Percentiles rank a stretch among this genome's conserved stretches.
Conservation (phyloP, 2,329 filamentous ascomycete species). For the Fusarium bactridioides region DNA sequence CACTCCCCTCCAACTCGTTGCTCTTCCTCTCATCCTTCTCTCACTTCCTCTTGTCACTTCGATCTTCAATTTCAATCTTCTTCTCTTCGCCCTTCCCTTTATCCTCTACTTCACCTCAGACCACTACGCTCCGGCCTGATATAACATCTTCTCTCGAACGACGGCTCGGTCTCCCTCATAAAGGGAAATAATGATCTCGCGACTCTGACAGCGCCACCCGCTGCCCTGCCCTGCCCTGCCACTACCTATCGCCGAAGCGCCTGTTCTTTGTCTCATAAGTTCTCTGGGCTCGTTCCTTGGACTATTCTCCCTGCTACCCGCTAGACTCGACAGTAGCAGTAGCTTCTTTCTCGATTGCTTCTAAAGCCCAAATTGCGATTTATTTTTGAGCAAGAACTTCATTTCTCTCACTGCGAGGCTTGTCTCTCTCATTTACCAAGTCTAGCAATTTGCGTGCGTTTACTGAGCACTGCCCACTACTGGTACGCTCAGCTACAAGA, state of each 20-base stretch:
- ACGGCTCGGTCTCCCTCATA: conserved; percentile 27
- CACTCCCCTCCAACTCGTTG: conserved; percentile 30
- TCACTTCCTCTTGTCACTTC: conserved; percentile 35
- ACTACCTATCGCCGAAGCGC: conserved; percentile 41
- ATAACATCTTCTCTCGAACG: conserved; percentile 34
- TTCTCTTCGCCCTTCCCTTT: conserved; percentile 22
- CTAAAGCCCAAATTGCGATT: conserved; percentile 16
- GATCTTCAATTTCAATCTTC: conserved; percentile 34
- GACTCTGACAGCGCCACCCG: conserved; percentile 40
- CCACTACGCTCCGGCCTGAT: conserved; percentile 23
- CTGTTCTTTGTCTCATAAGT: conserved; percentile 46
- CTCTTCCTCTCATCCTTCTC: conserved; percentile 33
- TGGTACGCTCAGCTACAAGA: conserved; percentile 36
- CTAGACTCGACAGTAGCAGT: conserved; percentile 38
- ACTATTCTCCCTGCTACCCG: conserved; percentile 37
- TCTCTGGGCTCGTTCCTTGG: conserved; percentile 36
- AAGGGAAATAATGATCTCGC: conserved; percentile 42
- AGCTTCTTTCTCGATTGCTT: conserved; percentile 29
- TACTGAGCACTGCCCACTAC: conserved; percentile 24
- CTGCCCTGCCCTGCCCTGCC: conserved; percentile 37
- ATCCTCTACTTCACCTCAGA: conserved; percentile 10
- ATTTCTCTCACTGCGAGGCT: conserved; percentile 12
- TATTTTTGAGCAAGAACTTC: conserved; percentile 8
- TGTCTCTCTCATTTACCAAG: conserved; percentile 20
- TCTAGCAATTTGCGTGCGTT: conserved; percentile 18